A percentile compares a stretch with the other conserved stretches of the same genome.
These are phyloP conservation scores for Metschnikowia similis DNA, from an alignment of 805 yeast genomes.

Conservation along the genomic window DNA sequence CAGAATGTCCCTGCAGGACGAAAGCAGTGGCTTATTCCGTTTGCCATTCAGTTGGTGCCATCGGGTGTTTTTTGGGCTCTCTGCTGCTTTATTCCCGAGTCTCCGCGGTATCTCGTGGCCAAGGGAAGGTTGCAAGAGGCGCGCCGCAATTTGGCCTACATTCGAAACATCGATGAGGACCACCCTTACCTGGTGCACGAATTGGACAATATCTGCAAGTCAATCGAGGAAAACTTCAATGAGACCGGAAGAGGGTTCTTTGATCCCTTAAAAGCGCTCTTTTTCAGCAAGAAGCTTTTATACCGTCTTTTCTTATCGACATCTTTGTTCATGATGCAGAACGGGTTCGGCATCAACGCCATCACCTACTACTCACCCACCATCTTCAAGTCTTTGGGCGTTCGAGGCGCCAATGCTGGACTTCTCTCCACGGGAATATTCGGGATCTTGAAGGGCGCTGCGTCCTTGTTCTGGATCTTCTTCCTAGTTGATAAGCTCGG, in stretches of 20 bases:
- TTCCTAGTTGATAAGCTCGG: conserved; percentile 46
- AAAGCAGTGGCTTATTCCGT: conserved; percentile 46
- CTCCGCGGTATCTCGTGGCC: conserved; percentile 42
- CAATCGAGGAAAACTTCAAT: conserved; percentile 22
- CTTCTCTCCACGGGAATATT: conserved; percentile 51
- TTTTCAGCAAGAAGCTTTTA: conserved; percentile 25
- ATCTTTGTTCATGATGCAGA: conserved; percentile 40
- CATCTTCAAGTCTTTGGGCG: conserved; percentile 47
- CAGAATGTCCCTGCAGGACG: conserved; percentile 27
- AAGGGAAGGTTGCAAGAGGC: conserved; percentile 33
- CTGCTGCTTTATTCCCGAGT: conserved; percentile 38
- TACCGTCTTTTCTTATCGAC: conserved; percentile 36
- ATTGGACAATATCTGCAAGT: conserved; percentile 24
- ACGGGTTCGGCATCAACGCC: conserved; percentile 47
- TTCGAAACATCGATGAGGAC: conserved; percentile 35
- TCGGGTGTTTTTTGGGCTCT: conserved; percentile 39
- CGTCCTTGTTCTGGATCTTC: conserved; percentile 42
- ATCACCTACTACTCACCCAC: conserved; percentile 52
- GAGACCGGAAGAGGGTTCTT: conserved; percentile 35
- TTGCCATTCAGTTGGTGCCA: conserved; percentile 46
- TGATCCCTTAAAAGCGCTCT: conserved; percentile 36
- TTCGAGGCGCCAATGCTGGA: conserved; percentile 41
- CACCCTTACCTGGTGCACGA: conserved; percentile 41
- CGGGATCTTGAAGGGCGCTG: conserved; percentile 46
- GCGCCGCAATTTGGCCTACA: conserved; percentile 28